Evolutionary conservation across 495 filamentous ascomycete species (phyloP).

Genomic region (Neurospora pannonica): DNA sequence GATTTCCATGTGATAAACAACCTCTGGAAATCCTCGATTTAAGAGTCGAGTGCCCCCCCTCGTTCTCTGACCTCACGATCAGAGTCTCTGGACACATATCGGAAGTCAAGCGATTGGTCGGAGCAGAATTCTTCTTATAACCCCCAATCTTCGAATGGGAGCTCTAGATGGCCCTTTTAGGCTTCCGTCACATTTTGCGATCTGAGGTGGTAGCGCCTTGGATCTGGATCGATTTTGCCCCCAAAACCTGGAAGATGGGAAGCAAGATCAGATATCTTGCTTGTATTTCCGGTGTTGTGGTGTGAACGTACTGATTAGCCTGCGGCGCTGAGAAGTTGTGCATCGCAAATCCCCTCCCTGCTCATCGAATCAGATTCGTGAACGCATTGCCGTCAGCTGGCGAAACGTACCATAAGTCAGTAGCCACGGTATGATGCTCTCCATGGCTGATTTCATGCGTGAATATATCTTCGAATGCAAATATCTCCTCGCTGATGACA

Average conservation of each 20-base stretch:
- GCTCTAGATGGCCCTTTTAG: not conserved
- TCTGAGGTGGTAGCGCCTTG: not conserved
- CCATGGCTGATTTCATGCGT: not conserved
- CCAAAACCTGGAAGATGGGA: not conserved
- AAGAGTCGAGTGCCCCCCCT: not conserved
- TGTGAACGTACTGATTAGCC: not conserved
- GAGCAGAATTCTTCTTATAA: not conserved
- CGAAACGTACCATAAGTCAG: not conserved
- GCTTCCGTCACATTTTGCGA: not conserved
- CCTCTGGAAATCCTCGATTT: not conserved
- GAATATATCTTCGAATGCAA: not conserved
- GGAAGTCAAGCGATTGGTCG: not conserved
- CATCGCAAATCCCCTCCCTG: not conserved
- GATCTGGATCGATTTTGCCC: not conserved
- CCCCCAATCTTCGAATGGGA: not conserved
- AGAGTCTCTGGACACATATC: not conserved
- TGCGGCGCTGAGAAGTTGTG: not conserved
- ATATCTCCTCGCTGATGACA: not conserved
- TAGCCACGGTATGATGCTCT: not conserved
- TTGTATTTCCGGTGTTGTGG: not conserved
- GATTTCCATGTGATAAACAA: not conserved
- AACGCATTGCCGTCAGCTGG: not conserved
- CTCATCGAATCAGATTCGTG: not conserved
- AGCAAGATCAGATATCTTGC: not conserved
- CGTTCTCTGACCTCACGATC: not conserved